Evolutionary conservation across 78 protist species (phyloP).

Genomic region (Polysphondylium violaceum): DNA sequence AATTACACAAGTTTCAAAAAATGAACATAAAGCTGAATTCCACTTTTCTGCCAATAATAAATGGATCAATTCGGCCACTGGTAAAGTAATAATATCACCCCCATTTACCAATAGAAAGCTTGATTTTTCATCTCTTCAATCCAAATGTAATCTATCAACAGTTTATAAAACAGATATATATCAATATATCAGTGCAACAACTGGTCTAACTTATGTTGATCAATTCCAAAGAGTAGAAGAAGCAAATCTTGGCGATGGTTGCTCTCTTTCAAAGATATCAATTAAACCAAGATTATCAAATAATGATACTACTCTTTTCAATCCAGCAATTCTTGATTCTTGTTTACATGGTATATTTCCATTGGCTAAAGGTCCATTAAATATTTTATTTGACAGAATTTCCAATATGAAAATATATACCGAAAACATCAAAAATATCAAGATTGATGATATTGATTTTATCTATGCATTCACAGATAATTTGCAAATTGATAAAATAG

Average conservation of each 20-base stretch:
- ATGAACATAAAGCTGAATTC: slow-evolving; percentile 2
- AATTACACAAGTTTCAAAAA: not conserved
- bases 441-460: not conserved
- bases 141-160: not conserved
- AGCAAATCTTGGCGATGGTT: not conserved
- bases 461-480: not conserved
- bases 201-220: not conserved
- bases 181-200: not conserved
- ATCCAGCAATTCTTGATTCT: slow-evolving; percentile 17
- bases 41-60: not conserved
- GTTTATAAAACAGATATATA: not conserved
- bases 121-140: not conserved
- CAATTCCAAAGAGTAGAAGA: not conserved
- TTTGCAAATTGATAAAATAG: not conserved
- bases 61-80: not conserved
- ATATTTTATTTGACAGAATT: slow-evolving; percentile 40
- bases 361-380: slow-evolving; percentile 21
- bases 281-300: not conserved
- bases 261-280: not conserved
- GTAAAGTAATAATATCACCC: not conserved
- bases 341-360: slow-evolving; percentile 6
- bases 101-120: not conserved
- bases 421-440: not conserved
- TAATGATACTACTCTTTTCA: slow-evolving; percentile 6
- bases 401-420: slow-evolving; percentile 11